Base-by-base conservation (phyloP, 1,284 basidiomycete genomes). In the Coriolopsis trogii region DNA sequence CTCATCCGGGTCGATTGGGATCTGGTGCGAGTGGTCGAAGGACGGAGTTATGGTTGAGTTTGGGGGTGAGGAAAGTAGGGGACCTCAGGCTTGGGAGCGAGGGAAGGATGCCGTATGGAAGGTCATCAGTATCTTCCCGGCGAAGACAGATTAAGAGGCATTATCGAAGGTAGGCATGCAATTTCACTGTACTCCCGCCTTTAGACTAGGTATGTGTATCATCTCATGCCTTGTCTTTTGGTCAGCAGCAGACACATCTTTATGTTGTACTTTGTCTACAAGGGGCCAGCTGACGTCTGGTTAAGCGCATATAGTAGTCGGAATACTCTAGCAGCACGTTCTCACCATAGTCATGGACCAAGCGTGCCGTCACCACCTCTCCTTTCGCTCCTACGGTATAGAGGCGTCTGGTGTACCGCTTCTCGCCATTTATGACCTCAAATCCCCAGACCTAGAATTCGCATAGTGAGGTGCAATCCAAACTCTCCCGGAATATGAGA, bases 11-110 rank as follows among this genome's bases (percentile, higher is more conserved):
- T 91, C 88, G 34, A 90, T 95, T 58, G 85, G 85, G 16, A 93
- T 95, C 55, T 96, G 91, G 90, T 89, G 92, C 60, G 93, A 95
- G 68, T 95, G 92, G 92, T 77, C 81, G n/a, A 77, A 73, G 53
- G 78, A 87, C 49, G 91, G 91, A 1, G 64, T 93, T 21, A 87
- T 91, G 85, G 80, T 91, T 15, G 91, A 93, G 64, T 91, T 91
- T 70, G 88, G 87, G 1, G 89, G 88, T 3, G 78, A 81, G 41
- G 82, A 88, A 58, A 84, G 88, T 12, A 80, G 78, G 51, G 91
- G 91, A 2, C 84, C 87, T 3, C 83, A 89, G 55, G 90, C 89
- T 57, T 93, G 91, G 91, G 91, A 93, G 60, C 78, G 79, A 55
- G 91, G 91, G 8, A 91, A 87, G 59, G 87, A 90, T 61, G 86